Conservation (phyloP, 306 rosid species). For the Quillaja saponaria region DNA sequence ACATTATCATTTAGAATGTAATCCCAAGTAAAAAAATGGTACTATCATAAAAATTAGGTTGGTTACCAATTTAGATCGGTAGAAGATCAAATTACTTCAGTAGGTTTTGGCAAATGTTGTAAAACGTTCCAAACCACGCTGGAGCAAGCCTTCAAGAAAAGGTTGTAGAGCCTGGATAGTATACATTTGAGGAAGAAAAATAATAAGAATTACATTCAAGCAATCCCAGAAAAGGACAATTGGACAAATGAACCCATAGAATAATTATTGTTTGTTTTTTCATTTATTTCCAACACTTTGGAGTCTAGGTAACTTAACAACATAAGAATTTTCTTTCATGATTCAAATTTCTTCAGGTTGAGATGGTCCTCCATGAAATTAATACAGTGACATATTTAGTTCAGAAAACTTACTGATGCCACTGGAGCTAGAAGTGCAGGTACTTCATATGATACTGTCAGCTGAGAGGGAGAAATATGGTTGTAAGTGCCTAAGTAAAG, state of each 20-base stretch:
- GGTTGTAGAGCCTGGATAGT: conserved; percentile 80
- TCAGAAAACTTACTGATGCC: conserved; percentile 70
- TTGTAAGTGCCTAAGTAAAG: conserved; percentile 31
- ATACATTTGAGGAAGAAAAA: conserved; percentile 23
- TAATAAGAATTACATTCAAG: conserved; percentile 21
- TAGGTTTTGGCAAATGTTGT: conserved; percentile 63
- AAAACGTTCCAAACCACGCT: conserved; percentile 70
- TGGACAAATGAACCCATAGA: conserved; percentile 4
- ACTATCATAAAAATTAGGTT: too few relatives aligned
- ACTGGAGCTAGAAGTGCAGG: conserved; percentile 85
- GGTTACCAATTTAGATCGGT: too few relatives aligned
- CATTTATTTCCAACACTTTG: background rate
- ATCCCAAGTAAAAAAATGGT: too few relatives aligned
- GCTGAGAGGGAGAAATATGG: conserved; percentile 49
- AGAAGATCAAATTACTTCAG: too few relatives aligned
- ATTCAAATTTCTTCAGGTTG: conserved; percentile 14
- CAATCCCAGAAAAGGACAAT: background rate
- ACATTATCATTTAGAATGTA: too few relatives aligned
- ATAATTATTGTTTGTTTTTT: background rate
- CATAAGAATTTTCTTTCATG: background rate
- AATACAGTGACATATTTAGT: conserved; percentile 1
- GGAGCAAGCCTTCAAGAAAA: conserved; percentile 74
- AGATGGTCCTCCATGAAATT: background rate
- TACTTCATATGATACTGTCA: conserved; percentile 93
- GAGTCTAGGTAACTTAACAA: background rate